Conservation (phyloP, 2,329 filamentous ascomycete species). For the Hymenoscyphus fraxineus region DNA sequence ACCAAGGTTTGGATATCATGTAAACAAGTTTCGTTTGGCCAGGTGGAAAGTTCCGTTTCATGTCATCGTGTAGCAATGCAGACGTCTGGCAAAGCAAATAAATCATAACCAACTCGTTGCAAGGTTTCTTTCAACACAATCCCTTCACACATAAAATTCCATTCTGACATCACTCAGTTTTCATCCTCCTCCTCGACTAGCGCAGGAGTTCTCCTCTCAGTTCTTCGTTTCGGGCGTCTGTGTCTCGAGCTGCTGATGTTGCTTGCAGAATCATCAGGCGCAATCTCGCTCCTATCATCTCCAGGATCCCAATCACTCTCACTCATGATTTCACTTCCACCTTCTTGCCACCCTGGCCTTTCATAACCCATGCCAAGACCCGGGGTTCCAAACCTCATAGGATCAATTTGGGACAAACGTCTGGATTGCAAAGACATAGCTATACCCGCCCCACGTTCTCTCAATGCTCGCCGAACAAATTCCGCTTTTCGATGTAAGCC, state of each 20-base stretch:
- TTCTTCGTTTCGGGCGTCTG: slow-evolving; percentile 62
- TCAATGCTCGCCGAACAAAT: slow-evolving; percentile 69
- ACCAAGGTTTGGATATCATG: neutral
- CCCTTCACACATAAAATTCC: neutral
- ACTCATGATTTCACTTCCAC: slow-evolving; percentile 45
- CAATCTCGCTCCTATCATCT: slow-evolving; percentile 56
- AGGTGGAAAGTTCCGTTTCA: neutral
- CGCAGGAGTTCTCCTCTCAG: slow-evolving; percentile 67
- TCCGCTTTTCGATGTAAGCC: slow-evolving; percentile 83
- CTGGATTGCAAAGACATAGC: slow-evolving; percentile 32
- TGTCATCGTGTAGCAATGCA: slow-evolving; percentile 1
- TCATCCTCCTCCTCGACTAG: slow-evolving; percentile 66
- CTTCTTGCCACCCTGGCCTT: slow-evolving; percentile 30
- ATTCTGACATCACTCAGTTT: slow-evolving; percentile 17
- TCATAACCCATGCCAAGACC: slow-evolving; percentile 34
- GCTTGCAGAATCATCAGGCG: slow-evolving; percentile 76
- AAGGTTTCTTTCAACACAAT: neutral
- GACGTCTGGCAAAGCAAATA: slow-evolving; percentile 1
- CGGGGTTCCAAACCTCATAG: slow-evolving; percentile 42
- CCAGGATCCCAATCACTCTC: slow-evolving; percentile 35
- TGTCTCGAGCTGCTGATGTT: slow-evolving; percentile 72
- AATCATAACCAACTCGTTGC: neutral
- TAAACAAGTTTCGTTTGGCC: neutral
- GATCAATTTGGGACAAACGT: slow-evolving; percentile 27
- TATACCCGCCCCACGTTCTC: slow-evolving; percentile 78